Evolutionary conservation across 164 flowering plant species (phyloP).

Genomic region (Chimonanthus praecox): DNA sequence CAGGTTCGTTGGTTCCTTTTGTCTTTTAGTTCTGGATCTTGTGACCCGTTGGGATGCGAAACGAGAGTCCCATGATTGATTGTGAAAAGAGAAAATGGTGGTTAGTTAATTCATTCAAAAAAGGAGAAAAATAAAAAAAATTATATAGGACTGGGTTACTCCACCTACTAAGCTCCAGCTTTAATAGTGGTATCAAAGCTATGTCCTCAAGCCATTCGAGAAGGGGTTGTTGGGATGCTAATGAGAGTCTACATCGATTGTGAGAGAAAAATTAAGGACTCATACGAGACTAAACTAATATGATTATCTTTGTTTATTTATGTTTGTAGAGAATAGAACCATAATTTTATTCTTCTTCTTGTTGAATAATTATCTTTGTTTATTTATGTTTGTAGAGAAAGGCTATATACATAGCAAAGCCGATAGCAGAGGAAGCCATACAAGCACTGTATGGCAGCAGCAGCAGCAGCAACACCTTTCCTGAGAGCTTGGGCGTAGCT

Average conservation of each 20-base stretch:
- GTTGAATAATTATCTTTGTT: neutral
- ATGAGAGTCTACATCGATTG: no score
- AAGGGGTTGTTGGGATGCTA: no score
- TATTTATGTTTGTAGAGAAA: constrained; percentile 28
- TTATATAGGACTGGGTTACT: no score
- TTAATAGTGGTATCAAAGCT: no score
- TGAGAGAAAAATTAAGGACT: no score
- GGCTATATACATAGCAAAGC: constrained; percentile 32
- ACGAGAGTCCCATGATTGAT: no score
- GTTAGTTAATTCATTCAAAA: no score
- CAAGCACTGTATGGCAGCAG: constrained; percentile 18
- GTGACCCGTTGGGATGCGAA: no score
- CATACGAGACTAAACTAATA: neutral
- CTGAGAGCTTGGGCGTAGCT: constrained; percentile 33
- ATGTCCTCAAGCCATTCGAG: no score
- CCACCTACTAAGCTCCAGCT: no score
- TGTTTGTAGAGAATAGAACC: neutral
- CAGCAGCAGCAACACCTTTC: neutral
- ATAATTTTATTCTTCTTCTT: neutral
- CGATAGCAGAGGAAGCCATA: constrained; percentile 37
- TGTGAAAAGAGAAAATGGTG: no score
- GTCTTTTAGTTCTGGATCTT: neutral
- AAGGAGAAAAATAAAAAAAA: no score
- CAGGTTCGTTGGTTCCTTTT: constrained; percentile 27
- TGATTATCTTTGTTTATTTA: neutral